Evolutionary conservation across 2,329 filamentous ascomycete genomes (phyloP).

Genomic region (Chaetomium sp.): DNA sequence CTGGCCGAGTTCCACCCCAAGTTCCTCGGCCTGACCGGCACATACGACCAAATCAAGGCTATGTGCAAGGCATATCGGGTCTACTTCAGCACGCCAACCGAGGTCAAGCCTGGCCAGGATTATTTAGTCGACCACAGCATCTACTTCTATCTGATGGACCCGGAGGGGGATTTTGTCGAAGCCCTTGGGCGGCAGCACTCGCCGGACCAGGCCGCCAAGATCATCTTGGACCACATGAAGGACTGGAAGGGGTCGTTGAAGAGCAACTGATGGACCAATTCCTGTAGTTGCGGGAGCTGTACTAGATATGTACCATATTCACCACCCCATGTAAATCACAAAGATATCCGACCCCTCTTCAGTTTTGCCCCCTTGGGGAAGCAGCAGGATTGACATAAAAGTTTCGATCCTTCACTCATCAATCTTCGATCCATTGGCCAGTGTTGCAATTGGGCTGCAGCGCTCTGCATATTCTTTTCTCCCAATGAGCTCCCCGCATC

Average conservation of each 20-base stretch:
- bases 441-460: not conserved
- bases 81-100: constrained; percentile 88
- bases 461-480: not conserved
- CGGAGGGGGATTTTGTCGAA: constrained; percentile 96
- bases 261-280: constrained; percentile 13
- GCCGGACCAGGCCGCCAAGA: constrained; percentile 72
- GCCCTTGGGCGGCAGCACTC: constrained; percentile 93
- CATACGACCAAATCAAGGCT: constrained; percentile 87
- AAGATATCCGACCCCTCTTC: not conserved
- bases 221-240: constrained; percentile 81
- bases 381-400: too few relatives aligned
- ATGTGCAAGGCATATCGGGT: constrained; percentile 95
- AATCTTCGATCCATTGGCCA: not conserved
- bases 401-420: not conserved
- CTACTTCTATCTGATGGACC: constrained; percentile 99
- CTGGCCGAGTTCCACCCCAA: constrained; percentile 82
- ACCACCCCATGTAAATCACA: constrained; percentile 5
- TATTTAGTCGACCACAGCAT: constrained; percentile 98
- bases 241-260: constrained; percentile 39
- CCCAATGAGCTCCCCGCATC: not conserved
- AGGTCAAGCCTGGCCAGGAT: constrained; percentile 88
- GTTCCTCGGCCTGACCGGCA: constrained; percentile 84
- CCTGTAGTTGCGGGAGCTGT: not conserved
- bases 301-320: constrained; percentile 11
- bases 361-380: too few relatives aligned